Conservation (phyloP, 805 yeast genomes). For the Wickerhamiella australiensis region DNA sequence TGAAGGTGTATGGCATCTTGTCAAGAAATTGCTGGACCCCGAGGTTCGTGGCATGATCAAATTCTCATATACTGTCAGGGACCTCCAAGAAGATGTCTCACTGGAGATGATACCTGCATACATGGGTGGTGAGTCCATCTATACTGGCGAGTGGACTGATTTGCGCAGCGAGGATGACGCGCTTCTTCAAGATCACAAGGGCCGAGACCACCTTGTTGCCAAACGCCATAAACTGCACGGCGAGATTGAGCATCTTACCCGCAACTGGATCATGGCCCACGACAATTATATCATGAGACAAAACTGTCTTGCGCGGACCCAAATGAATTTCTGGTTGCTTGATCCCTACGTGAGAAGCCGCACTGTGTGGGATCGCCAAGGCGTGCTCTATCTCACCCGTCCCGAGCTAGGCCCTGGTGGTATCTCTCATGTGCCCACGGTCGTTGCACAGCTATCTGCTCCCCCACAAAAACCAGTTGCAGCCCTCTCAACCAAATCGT, state of each 20-base stretch:
- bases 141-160: slow-evolving; percentile 44
- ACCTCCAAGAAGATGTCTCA: slow-evolving; percentile 52
- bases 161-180: slow-evolving; percentile 51
- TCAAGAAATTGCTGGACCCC: slow-evolving; percentile 3
- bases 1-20: slow-evolving; percentile 3
- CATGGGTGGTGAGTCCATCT: slow-evolving; percentile 61
- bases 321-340: slow-evolving; percentile 46
- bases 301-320: slow-evolving; percentile 32
- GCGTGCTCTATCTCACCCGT: slow-evolving; percentile 38
- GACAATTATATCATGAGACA: slow-evolving; percentile 31
- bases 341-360: slow-evolving; percentile 79
- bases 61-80: slow-evolving; percentile 26
- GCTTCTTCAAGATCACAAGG: slow-evolving; percentile 33
- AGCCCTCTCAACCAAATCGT: background rate
- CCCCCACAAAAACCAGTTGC: background rate
- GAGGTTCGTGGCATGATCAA: background rate
- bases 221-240: slow-evolving; percentile 47
- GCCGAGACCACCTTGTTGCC: slow-evolving; percentile 34
- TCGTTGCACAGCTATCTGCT: background rate
- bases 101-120: slow-evolving; percentile 48
- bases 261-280: slow-evolving; percentile 58
- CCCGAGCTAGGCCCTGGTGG: slow-evolving; percentile 15
- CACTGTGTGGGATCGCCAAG: slow-evolving; percentile 65
- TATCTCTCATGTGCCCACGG: background rate
- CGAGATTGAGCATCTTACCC: slow-evolving; percentile 51